These are phyloP conservation scores for Linaria vulgaris DNA, from an alignment of 257 asterid species.

Conservation along the genomic window DNA sequence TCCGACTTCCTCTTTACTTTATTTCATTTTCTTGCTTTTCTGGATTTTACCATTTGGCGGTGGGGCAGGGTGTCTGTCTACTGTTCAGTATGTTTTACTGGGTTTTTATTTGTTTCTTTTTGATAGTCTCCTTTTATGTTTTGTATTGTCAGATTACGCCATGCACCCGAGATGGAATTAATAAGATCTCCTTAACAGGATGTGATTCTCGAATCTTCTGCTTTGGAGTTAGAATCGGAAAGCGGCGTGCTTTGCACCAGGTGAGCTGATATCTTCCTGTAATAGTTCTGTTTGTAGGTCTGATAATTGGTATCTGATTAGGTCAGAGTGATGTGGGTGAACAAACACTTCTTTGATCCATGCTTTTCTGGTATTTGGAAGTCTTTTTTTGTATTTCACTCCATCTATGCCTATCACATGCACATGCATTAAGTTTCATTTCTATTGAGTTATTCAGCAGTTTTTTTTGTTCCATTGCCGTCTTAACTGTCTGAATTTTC, in stretches of 20 bases:
- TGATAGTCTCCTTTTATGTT: slow-evolving; percentile 29
- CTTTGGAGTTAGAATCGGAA: slow-evolving; percentile 88
- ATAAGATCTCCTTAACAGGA: slow-evolving; percentile 79
- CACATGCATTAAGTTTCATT: not conserved
- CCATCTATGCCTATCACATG: not conserved
- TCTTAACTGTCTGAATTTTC: not conserved
- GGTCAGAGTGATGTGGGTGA: slow-evolving; percentile 10
- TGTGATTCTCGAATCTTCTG: slow-evolving; percentile 92
- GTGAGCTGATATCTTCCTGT: slow-evolving; percentile 41
- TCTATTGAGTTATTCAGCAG: not conserved
- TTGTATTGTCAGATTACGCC: slow-evolving; percentile 71
- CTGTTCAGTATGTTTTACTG: slow-evolving; percentile 5
- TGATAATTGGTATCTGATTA: not conserved
- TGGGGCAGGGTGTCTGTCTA: not conserved
- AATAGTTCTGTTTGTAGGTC: slow-evolving; percentile 13
- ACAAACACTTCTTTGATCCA: not conserved
- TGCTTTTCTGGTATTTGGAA: not conserved
- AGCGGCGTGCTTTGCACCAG: slow-evolving; percentile 82
- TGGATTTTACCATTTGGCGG: slow-evolving; percentile 1
- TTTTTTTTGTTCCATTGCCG: not conserved
- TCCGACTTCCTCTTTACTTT: not conserved
- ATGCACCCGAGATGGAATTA: slow-evolving; percentile 89
- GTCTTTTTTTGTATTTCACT: slow-evolving; percentile 1
- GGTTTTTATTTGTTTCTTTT: slow-evolving; percentile 35
- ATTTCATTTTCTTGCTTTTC: not conserved